Percentiles rank a stretch among this genome's conserved stretches.
Evolutionary conservation across 192 early-diverging fungal genomes (phyloP).

Genomic region (Linnemannia exigua): DNA sequence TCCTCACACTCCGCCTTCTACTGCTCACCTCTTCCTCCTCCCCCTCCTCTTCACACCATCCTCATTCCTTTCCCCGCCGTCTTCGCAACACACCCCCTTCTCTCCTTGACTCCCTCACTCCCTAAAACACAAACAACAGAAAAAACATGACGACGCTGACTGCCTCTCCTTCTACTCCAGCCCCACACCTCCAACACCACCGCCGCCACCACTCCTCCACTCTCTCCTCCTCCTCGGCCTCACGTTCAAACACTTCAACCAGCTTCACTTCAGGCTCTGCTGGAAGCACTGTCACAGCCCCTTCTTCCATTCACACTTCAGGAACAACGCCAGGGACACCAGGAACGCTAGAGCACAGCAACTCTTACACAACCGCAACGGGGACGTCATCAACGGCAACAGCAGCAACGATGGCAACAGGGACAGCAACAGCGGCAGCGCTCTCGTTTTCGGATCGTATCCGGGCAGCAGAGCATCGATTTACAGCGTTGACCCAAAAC

Average conservation of each 20-base stretch:
- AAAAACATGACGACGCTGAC: not conserved
- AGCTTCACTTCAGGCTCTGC: not conserved
- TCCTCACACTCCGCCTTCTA: not conserved
- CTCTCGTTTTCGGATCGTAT: constrained; percentile 38
- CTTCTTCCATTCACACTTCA: not conserved
- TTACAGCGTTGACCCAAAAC: constrained; percentile 51
- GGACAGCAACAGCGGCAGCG: not conserved
- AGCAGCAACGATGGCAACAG: not conserved
- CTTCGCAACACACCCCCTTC: not conserved
- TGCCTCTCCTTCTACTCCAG: not conserved
- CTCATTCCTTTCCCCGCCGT: not conserved
- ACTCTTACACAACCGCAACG: not conserved
- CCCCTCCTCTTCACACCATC: not conserved
- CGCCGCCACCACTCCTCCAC: not conserved
- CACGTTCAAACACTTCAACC: not conserved
- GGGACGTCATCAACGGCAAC: not conserved
- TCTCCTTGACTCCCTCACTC: not conserved
- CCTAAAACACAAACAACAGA: not conserved
- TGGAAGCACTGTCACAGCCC: not conserved
- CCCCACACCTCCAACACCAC: not conserved
- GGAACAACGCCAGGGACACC: not conserved
- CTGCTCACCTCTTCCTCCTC: not conserved
- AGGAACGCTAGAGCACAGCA: not conserved
- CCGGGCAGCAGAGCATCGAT: constrained; percentile 42
- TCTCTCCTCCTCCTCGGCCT: not conserved